These are phyloP conservation scores for Lipomyces mesembrius DNA, from an alignment of 805 yeast species.

Conservation along the genomic window DNA sequence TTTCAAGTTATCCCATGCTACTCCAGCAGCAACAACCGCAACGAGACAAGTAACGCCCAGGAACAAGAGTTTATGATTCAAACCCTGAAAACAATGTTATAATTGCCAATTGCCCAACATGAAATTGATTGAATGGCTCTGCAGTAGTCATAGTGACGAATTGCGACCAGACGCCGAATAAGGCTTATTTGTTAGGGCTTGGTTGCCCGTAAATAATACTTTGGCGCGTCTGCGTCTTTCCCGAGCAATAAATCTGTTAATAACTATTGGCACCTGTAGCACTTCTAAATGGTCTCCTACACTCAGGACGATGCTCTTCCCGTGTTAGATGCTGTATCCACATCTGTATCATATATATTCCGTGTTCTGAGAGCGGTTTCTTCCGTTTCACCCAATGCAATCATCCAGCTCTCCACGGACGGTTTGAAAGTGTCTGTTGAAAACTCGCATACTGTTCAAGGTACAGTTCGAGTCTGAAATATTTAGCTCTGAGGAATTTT, in stretches of 20 bases:
- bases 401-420: slow-evolving; percentile 18
- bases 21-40: too few species aligned
- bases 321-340: slow-evolving; percentile 32
- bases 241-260: not conserved
- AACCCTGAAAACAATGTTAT: too few species aligned
- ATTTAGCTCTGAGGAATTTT: not conserved
- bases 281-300: not conserved
- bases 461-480: not conserved
- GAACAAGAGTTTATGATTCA: too few species aligned
- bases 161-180: too few species aligned
- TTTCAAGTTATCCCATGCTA: too few species aligned
- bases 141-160: too few species aligned
- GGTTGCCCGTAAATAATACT: too few species aligned
- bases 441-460: slow-evolving; percentile 22
- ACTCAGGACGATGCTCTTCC: slow-evolving; percentile 10
- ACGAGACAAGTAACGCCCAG: too few species aligned
- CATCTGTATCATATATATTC: slow-evolving; percentile 31
- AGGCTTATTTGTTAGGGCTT: too few species aligned
- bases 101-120: too few species aligned
- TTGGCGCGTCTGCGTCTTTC: not conserved
- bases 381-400: slow-evolving; percentile 29
- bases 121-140: too few species aligned
- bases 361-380: slow-evolving; percentile 27
- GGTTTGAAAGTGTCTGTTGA: slow-evolving; percentile 34
- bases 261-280: not conserved